Percentiles rank a stretch among this genome's conserved stretches.
Conservation (phyloP, 306 rosid species). For the Phaseolus lunatus region DNA sequence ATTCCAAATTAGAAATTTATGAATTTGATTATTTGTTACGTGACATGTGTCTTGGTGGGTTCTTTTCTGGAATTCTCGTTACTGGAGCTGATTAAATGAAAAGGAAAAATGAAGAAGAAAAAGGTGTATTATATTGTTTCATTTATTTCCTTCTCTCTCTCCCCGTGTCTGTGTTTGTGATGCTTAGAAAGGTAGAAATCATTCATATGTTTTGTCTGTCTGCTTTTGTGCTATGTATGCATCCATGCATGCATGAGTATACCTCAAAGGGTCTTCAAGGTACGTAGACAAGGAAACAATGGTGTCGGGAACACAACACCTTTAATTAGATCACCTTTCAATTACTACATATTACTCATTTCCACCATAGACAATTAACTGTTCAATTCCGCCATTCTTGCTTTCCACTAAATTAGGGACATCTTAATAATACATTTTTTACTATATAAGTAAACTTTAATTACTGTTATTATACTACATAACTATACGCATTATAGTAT, state of each 20-base stretch:
- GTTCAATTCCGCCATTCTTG: not conserved
- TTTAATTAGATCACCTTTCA: slow-evolving; percentile 21
- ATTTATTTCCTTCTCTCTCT: slow-evolving; percentile 24
- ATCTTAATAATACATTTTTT: too few relatives aligned
- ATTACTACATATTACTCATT: not conserved
- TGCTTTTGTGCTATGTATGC: not conserved
- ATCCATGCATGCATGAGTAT: not conserved
- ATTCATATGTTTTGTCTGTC: slow-evolving; percentile 15
- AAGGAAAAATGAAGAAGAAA: not conserved
- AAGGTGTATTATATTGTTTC: not conserved
- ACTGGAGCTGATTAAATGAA: not conserved
- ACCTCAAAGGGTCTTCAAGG: not conserved
- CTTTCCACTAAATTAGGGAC: not conserved
- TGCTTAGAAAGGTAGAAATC: slow-evolving; percentile 1
- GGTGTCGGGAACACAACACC: slow-evolving; percentile 34
- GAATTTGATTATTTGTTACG: not conserved
- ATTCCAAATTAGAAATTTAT: not conserved
- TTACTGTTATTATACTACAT: too few relatives aligned
- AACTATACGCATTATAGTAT: too few relatives aligned
- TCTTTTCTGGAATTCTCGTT: not conserved
- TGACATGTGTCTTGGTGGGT: not conserved
- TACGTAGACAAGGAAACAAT: slow-evolving; percentile 36
- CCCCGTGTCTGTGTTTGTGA: slow-evolving; percentile 25
- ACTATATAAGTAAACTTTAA: too few relatives aligned
- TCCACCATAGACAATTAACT: not conserved